These are phyloP conservation scores for Thuja plicata DNA, from an alignment of 83 land plant genomes.

Conservation along the genomic window DNA sequence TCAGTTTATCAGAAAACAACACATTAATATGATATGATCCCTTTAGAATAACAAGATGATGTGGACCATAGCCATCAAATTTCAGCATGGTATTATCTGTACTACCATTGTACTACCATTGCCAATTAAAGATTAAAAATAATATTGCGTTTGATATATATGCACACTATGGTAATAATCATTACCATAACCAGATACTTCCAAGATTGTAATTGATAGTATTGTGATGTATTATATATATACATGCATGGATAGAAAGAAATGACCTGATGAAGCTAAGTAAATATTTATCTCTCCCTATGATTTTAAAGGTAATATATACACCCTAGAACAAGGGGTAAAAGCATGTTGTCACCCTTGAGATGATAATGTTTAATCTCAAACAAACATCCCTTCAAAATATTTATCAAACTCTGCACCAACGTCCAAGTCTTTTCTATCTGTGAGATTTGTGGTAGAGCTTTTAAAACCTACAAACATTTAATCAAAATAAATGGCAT, in stretches of 20 bases:
- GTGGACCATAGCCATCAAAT: background rate
- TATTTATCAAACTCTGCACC: constrained; percentile 14
- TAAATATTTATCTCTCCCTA: background rate
- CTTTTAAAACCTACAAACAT: background rate
- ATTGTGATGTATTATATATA: background rate
- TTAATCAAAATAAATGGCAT: background rate
- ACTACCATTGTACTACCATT: too few relatives aligned
- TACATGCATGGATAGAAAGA: background rate
- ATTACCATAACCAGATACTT: background rate
- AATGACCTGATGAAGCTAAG: background rate
- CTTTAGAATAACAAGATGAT: background rate
- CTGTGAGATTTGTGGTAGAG: background rate
- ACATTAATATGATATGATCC: background rate
- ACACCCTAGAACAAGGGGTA: background rate
- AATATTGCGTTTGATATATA: background rate
- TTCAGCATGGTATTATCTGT: background rate
- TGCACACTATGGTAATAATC: background rate
- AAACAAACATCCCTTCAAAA: constrained; percentile 18
- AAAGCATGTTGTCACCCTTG: background rate
- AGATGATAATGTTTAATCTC: background rate
- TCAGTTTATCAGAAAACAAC: background rate
- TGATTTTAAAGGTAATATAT: background rate
- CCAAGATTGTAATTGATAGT: too few relatives aligned
- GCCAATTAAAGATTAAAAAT: background rate
- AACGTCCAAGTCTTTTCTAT: background rate